phyloP scores from a whole-genome alignment of 768 basidiomycete species.

The Austroboletus eburneus region DNA sequence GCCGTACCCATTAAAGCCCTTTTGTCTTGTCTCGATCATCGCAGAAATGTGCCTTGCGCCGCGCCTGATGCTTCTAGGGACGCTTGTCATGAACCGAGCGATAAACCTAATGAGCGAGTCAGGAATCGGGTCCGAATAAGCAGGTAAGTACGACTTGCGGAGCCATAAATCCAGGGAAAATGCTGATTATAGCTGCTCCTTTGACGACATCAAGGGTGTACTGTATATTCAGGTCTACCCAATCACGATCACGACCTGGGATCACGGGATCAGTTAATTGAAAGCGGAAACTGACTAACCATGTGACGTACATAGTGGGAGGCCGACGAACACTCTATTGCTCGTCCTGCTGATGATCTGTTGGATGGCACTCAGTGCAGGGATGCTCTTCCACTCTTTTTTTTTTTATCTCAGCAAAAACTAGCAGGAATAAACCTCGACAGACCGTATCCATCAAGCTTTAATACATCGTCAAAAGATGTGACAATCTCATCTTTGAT shows the following conservation, averaged over 20 bases:
- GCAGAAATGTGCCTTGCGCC: slow-evolving; percentile 22
- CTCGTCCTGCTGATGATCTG: slow-evolving; percentile 5
- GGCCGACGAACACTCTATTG: slow-evolving; percentile 12
- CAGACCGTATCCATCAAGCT: slow-evolving; percentile 16
- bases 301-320: slow-evolving; percentile 11
- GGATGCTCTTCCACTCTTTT: slow-evolving; percentile 14
- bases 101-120: slow-evolving; percentile 1
- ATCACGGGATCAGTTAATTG: neutral
- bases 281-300: neutral
- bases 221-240: slow-evolving; percentile 26
- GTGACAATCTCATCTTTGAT: slow-evolving; percentile 41
- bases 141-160: slow-evolving; percentile 21
- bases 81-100: neutral
- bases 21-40: slow-evolving; percentile 16
- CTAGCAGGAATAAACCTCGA: neutral
- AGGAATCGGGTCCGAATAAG: neutral
- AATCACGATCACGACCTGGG: slow-evolving; percentile 24
- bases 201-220: slow-evolving; percentile 18
- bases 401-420: neutral
- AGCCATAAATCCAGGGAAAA: slow-evolving; percentile 32
- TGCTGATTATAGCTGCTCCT: slow-evolving; percentile 14
- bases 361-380: neutral
- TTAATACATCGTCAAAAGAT: slow-evolving; percentile 38
- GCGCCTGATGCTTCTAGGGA: slow-evolving; percentile 4
- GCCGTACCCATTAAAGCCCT: neutral